A percentile compares a stretch with the other conserved stretches of the same genome.
Conservation (phyloP, 495 filamentous ascomycete genomes). For the Podospora bellae-mahoneyi region DNA sequence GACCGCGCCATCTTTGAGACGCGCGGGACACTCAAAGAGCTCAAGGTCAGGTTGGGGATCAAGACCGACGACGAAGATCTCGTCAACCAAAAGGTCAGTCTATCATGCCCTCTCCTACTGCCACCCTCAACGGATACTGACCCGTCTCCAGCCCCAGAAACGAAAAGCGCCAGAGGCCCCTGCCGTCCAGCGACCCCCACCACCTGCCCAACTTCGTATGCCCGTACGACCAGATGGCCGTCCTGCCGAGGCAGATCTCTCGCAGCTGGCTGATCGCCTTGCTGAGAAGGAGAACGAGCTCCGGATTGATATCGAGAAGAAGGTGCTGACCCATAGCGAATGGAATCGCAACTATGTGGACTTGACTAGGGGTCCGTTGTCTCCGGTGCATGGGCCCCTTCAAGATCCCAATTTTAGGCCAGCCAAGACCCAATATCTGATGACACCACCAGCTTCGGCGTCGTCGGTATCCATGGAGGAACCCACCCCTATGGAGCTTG, state of each 20-base stretch:
- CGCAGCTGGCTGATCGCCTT: conserved; percentile 67
- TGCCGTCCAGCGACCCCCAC: conserved; percentile 52
- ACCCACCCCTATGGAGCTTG: conserved; percentile 37
- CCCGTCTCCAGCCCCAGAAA: conserved; percentile 55
- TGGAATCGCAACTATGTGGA: conserved; percentile 87
- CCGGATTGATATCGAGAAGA: conserved; percentile 70
- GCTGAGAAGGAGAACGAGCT: conserved; percentile 81
- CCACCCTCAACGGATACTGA: conserved; percentile 39
- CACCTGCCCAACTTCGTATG: conserved; percentile 56
- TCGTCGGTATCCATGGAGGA: conserved; percentile 59
- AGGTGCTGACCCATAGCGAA: conserved; percentile 74
- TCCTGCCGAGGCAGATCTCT: conserved; percentile 70
- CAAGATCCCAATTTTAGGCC: conserved; percentile 60
- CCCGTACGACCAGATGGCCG: conserved; percentile 68
- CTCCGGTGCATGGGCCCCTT: conserved; percentile 63
- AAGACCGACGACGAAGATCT: conserved; percentile 93
- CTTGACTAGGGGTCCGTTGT: conserved; percentile 74
- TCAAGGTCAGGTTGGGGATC: conserved; percentile 82
- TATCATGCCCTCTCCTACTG: conserved; percentile 8
- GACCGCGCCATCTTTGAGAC: conserved; percentile 78
- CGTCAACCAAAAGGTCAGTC: conserved; percentile 82
- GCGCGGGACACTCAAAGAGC: conserved; percentile 73
- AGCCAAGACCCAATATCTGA: conserved; percentile 77
- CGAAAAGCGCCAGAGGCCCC: conserved; percentile 60
- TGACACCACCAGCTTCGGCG: conserved; percentile 80